Percentiles rank a stretch among this genome's conserved stretches.
Evolutionary conservation across 148 eudicot genomes (phyloP).

Genomic region (Euryodendron excelsum): DNA sequence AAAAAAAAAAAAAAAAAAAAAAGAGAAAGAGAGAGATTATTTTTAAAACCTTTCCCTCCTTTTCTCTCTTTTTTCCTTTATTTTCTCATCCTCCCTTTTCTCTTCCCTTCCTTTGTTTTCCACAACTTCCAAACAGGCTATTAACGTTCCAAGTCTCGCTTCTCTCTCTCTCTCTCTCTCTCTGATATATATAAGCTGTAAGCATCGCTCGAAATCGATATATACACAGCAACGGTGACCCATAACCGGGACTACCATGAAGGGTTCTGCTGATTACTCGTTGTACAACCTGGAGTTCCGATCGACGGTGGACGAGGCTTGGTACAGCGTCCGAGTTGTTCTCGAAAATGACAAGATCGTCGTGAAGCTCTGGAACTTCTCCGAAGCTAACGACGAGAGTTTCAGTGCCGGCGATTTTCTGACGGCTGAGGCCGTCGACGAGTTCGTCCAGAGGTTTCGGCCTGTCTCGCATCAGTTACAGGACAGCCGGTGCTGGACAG

Average conservation of each 20-base stretch:
- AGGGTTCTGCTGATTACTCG: background rate
- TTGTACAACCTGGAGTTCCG: conserved; percentile 37
- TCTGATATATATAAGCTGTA: background rate
- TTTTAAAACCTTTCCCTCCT: too few relatives aligned
- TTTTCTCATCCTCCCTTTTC: too few relatives aligned
- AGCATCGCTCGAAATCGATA: too few relatives aligned
- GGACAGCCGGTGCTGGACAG: conserved; percentile 35
- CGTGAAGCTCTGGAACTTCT: conserved; percentile 40
- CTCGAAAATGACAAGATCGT: conserved; percentile 21
- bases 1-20: too few relatives aligned
- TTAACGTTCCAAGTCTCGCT: too few relatives aligned
- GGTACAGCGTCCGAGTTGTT: conserved; percentile 41
- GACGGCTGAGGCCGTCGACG: conserved; percentile 18
- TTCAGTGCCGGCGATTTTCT: conserved; percentile 21
- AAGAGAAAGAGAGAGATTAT: too few relatives aligned
- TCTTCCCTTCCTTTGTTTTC: too few relatives aligned
- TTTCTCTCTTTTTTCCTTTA: too few relatives aligned
- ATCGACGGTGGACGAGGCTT: conserved; percentile 39
- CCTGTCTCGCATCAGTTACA: conserved; percentile 44
- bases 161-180: background rate
- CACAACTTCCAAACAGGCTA: too few relatives aligned
- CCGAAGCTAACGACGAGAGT: conserved; percentile 14
- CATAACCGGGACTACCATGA: background rate
- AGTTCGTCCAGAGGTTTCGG: conserved; percentile 34
- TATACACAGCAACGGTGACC: too few relatives aligned